Conservation (phyloP, 1,284 basidiomycete species). For the Polyporus tsugae region DNA sequence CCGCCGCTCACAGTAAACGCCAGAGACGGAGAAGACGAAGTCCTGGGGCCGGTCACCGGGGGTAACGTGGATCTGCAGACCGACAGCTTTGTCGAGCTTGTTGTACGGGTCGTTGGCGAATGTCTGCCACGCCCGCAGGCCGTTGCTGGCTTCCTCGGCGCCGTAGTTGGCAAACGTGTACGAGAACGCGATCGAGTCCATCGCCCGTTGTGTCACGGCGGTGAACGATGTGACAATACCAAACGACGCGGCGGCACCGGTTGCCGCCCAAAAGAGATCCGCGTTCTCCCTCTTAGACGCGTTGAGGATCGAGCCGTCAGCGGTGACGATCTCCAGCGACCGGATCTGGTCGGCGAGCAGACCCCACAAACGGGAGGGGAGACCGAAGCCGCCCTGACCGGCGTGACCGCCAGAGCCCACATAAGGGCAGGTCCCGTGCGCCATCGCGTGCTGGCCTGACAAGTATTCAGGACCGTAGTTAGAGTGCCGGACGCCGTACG, state of each 20-base stretch:
- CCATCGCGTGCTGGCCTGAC: conserved; percentile 20
- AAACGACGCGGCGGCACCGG: conserved; percentile 52
- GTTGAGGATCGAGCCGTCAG: conserved; percentile 53
- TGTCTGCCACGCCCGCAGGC: conserved; percentile 21
- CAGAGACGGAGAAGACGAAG: conserved; percentile 14
- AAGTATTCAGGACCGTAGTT: neutral
- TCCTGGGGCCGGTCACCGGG: conserved; percentile 8
- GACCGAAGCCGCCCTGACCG: conserved; percentile 21
- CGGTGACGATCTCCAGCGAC: conserved; percentile 50
- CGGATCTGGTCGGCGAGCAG: conserved; percentile 19
- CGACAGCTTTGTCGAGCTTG: conserved; percentile 19
- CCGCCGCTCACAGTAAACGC: conserved; percentile 18
- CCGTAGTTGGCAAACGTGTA: conserved; percentile 20
- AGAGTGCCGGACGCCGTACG: neutral
- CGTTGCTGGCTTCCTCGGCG: conserved; percentile 16
- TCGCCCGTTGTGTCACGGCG: conserved; percentile 15
- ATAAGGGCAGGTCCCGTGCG: conserved; percentile 23
- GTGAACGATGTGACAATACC: conserved; percentile 50
- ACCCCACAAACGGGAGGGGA: conserved; percentile 20
- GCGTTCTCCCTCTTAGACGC: conserved; percentile 46
- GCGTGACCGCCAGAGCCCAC: conserved; percentile 22
- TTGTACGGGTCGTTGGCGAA: conserved; percentile 13
- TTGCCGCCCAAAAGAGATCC: conserved; percentile 53
- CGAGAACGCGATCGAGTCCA: conserved; percentile 18
- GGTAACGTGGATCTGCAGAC: conserved; percentile 14